These are phyloP conservation scores for Leishmania braziliensis DNA, from an alignment of 208 protist genomes.

Conservation along the genomic window DNA sequence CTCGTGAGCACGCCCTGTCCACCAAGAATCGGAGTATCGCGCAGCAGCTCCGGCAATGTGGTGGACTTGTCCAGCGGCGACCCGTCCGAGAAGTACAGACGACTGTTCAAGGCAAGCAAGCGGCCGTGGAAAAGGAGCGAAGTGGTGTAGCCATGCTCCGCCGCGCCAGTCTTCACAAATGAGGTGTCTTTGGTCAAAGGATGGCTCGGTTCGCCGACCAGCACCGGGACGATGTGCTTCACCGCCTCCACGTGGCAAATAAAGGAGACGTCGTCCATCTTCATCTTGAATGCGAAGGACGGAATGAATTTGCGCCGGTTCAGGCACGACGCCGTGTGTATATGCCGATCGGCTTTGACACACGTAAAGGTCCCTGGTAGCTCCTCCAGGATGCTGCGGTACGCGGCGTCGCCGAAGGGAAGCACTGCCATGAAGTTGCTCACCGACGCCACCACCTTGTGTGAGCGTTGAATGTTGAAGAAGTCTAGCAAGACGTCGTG, in stretches of 20 bases:
- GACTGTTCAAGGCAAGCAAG: conserved; percentile 49
- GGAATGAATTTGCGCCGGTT: conserved; percentile 76
- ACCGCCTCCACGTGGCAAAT: conserved; percentile 49
- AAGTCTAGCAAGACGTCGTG: conserved; percentile 28
- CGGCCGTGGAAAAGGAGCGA: conserved; percentile 52
- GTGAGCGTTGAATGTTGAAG: conserved; percentile 42
- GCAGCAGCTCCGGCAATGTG: conserved; percentile 31
- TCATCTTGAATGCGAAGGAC: conserved; percentile 74
- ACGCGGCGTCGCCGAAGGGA: conserved; percentile 83
- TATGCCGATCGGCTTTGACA: conserved; percentile 43
- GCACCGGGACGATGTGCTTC: conserved; percentile 24
- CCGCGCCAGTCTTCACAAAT: conserved; percentile 6
- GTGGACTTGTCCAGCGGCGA: conserved; percentile 38
- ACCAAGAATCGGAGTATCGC: conserved; percentile 60
- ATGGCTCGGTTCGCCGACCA: not conserved
- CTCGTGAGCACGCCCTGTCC: conserved; percentile 71
- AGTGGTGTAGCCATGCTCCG: conserved; percentile 17
- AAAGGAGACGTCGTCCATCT: conserved; percentile 57
- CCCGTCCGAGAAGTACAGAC: conserved; percentile 77
- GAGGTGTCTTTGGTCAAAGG: conserved; percentile 2
- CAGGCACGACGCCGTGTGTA: conserved; percentile 51
- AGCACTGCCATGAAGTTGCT: conserved; percentile 77
- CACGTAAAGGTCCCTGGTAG: conserved; percentile 49
- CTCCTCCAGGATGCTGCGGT: conserved; percentile 74
- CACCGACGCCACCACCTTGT: conserved; percentile 64